These are phyloP conservation scores for Urostyla sp. DNA, from an alignment of 73 alveolate genomes.

Conservation along the genomic window DNA sequence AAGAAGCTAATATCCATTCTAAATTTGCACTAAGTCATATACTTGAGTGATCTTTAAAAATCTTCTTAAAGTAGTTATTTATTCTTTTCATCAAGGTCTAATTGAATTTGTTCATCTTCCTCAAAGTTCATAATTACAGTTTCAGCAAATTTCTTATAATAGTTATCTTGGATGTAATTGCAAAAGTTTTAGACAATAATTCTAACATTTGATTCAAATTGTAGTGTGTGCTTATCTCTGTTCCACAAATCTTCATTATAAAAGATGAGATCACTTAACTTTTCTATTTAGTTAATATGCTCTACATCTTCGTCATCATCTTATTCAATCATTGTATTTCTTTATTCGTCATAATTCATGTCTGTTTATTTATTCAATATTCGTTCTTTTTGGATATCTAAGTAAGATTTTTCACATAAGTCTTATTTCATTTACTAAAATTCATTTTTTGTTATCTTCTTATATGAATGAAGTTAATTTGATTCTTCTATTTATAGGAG, in stretches of 20 bases:
- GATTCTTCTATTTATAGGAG: not conserved
- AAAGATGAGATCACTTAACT: constrained; percentile 21
- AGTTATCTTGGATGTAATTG: constrained; percentile 5
- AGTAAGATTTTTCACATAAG: too few relatives aligned
- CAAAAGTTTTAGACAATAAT: constrained; percentile 32
- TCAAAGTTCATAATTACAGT: constrained; percentile 34
- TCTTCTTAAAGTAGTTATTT: constrained; percentile 17
- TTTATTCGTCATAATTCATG: too few relatives aligned
- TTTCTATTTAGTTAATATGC: constrained; percentile 18
- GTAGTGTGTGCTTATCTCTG: not conserved
- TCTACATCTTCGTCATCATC: constrained; percentile 50
- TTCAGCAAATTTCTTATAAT: constrained; percentile 33
- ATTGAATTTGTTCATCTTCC: constrained; percentile 9
- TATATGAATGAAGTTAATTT: too few relatives aligned
- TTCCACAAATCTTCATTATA: constrained; percentile 2
- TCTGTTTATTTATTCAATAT: too few relatives aligned
- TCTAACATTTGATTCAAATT: constrained; percentile 29
- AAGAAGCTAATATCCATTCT: constrained; percentile 54
- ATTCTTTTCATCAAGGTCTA: not conserved
- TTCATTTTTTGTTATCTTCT: too few relatives aligned
- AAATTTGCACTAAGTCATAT: constrained; percentile 50
- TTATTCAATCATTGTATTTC: too few relatives aligned
- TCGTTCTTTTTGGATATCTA: too few relatives aligned
- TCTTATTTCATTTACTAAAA: too few relatives aligned
- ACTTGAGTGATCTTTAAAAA: not conserved